Base-by-base conservation (phyloP, 768 basidiomycete genomes). In the Leccinum barrowsii region DNA sequence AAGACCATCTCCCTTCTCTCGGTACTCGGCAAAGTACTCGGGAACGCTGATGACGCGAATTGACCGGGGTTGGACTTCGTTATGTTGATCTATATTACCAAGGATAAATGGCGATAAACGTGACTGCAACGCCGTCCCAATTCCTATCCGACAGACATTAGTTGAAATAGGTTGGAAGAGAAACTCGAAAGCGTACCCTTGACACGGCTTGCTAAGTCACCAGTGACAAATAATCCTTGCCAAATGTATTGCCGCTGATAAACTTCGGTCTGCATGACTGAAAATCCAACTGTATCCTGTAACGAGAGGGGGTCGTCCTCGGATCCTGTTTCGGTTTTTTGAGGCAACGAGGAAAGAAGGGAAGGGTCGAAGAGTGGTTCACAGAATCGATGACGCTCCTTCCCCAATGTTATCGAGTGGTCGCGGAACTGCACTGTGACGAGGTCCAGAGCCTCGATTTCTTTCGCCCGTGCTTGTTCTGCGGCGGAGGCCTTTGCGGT, bases 21-120 rank as follows among this genome's bases (percentile, higher is more conserved):
- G 79, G 66, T 90, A 97, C 70, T 95, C 92, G 7, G 89, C 87
- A 69, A 93, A 97, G 72, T 94, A 95, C 32, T 95, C 93, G 1
- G 94, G 93, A 7, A 94, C 81, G 35, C 76, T 81, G 52, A 92
- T 69, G 6, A 85, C 77, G 22, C 85, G 82, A 42, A 85, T 82
- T 28, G 75, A 72, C 30, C 84, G 82, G n/a, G 91, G 78, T 64
- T 92, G 91, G 21, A 89, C 75, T 11, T 92, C 89, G 32, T 83
- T 87, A 51, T 80, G 77, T 35, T 89, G 76, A 34, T 92, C 89
- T 3, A 84, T 76, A 54, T 79, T 82, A 51, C 73, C 76, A 47
- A 89, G 74, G 40, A 85, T 76, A 69, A 80, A 91, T 4, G 89
- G 76, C 4, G 83, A 75, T 26, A 93, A 75, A 34, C 89, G 82